Evolutionary conservation across 805 yeast genomes (phyloP).

Genomic region (Saturnispora zaruensis): DNA sequence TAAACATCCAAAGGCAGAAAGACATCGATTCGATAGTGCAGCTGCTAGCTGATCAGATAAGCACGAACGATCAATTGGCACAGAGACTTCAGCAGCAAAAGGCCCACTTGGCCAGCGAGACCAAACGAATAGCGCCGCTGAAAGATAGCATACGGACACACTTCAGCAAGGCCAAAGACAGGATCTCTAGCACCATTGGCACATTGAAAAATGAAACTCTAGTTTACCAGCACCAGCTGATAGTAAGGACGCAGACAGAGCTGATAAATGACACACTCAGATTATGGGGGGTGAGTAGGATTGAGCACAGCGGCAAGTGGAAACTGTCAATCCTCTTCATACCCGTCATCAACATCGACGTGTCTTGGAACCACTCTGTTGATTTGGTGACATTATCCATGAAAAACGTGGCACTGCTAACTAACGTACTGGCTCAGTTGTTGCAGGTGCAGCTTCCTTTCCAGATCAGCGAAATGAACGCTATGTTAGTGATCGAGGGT

Average conservation of each 20-base stretch:
- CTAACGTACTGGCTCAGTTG: slow-evolving; percentile 14
- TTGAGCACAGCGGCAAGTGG: slow-evolving; percentile 6
- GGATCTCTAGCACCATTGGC: not conserved
- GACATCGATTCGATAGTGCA: not conserved
- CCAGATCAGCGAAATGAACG: slow-evolving; percentile 7
- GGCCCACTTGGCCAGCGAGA: not conserved
- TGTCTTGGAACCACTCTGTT: slow-evolving; percentile 16
- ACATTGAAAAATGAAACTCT: not conserved
- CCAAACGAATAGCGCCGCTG: not conserved
- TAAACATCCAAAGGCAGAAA: not conserved
- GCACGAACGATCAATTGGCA: not conserved
- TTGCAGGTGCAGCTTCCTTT: slow-evolving; percentile 19
- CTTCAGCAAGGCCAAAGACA: not conserved
- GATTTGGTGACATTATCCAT: slow-evolving; percentile 20
- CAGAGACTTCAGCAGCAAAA: not conserved
- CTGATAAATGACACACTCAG: not conserved
- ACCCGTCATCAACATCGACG: slow-evolving; percentile 23
- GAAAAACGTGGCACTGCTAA: slow-evolving; percentile 15
- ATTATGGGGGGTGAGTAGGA: slow-evolving; percentile 8
- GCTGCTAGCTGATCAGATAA: not conserved
- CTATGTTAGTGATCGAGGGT: slow-evolving; percentile 3
- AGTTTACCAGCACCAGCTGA: slow-evolving; percentile 1
- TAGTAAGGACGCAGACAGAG: not conserved
- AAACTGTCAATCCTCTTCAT: slow-evolving; percentile 16
- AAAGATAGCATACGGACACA: not conserved